Conservation (phyloP, 2,329 filamentous ascomycete species). For the Arthroderma sp. region DNA sequence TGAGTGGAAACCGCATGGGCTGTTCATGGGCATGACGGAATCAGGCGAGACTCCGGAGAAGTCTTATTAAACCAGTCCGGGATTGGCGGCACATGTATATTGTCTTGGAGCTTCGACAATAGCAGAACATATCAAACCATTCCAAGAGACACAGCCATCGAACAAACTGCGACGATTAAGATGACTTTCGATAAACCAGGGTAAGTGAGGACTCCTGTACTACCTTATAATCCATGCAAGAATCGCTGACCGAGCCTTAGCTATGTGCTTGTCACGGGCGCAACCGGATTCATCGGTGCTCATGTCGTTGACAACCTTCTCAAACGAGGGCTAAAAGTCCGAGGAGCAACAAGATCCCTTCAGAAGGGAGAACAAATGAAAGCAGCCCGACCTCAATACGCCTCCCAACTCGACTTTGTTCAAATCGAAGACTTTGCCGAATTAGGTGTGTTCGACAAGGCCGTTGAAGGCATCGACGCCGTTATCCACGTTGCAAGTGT, state of each 20-base stretch:
- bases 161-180: too few relatives aligned
- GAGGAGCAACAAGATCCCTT: conserved; percentile 7
- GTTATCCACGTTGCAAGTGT: conserved; percentile 36
- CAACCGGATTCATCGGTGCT: conserved; percentile 19
- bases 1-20: too few relatives aligned
- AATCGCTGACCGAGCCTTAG: background rate
- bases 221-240: too few relatives aligned
- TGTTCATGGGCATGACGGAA: too few relatives aligned
- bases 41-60: too few relatives aligned
- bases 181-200: too few relatives aligned
- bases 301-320: conserved; percentile 13
- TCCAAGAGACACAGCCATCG: too few relatives aligned
- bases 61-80: too few relatives aligned
- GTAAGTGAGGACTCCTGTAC: too few relatives aligned
- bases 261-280: conserved; percentile 11
- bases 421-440: conserved; percentile 31
- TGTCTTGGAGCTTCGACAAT: too few relatives aligned
- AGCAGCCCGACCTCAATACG: conserved; percentile 24
- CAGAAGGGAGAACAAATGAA: conserved; percentile 21
- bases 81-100: too few relatives aligned
- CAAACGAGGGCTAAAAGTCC: conserved; percentile 8
- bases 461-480: conserved; percentile 29
- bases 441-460: conserved; percentile 24
- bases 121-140: too few relatives aligned
- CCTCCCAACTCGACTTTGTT: conserved; percentile 29